Conservation (phyloP, 495 filamentous ascomycete species). For the Tuber indicum region DNA sequence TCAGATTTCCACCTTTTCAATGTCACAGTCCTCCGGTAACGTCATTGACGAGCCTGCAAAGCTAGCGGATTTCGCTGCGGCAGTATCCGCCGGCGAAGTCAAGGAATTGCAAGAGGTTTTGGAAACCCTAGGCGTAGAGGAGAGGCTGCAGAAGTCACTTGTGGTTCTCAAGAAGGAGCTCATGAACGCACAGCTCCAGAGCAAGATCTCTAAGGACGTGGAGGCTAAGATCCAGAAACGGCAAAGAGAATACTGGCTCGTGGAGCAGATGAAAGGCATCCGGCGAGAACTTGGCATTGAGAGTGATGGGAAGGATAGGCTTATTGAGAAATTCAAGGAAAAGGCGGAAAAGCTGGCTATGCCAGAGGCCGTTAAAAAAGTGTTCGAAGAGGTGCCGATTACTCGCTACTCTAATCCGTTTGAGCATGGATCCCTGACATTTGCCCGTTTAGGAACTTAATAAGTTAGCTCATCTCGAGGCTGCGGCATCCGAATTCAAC, state of each 20-base stretch:
- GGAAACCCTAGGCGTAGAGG: slow-evolving; percentile 77
- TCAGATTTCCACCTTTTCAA: slow-evolving; percentile 94
- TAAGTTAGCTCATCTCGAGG: slow-evolving; percentile 89
- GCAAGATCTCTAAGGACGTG: slow-evolving; percentile 96
- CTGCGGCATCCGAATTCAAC: slow-evolving; percentile 95
- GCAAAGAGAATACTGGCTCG: slow-evolving; percentile 96
- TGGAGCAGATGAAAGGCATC: slow-evolving; percentile 99
- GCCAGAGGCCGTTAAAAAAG: slow-evolving; percentile 92
- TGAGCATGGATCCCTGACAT: slow-evolving; percentile 10
- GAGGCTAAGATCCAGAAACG: slow-evolving; percentile 96
- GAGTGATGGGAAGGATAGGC: slow-evolving; percentile 94
- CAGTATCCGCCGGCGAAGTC: slow-evolving; percentile 82
- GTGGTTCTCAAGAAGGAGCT: slow-evolving; percentile 93
- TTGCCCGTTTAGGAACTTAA: slow-evolving; percentile 59
- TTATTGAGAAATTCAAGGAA: slow-evolving; percentile 94
- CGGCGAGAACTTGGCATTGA: slow-evolving; percentile 90
- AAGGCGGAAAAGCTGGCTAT: slow-evolving; percentile 91
- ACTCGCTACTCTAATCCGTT: neutral
- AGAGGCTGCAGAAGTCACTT: slow-evolving; percentile 80
- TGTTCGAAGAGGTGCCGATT: slow-evolving; percentile 68
- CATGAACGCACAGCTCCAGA: slow-evolving; percentile 94
- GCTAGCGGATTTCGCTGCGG: slow-evolving; percentile 93
- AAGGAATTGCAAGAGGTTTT: slow-evolving; percentile 92
- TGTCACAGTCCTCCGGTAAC: slow-evolving; percentile 88
- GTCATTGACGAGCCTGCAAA: slow-evolving; percentile 90